phyloP scores from a whole-genome alignment of 352 stramenopile genomes.

The Phytophthora pluvialis region DNA sequence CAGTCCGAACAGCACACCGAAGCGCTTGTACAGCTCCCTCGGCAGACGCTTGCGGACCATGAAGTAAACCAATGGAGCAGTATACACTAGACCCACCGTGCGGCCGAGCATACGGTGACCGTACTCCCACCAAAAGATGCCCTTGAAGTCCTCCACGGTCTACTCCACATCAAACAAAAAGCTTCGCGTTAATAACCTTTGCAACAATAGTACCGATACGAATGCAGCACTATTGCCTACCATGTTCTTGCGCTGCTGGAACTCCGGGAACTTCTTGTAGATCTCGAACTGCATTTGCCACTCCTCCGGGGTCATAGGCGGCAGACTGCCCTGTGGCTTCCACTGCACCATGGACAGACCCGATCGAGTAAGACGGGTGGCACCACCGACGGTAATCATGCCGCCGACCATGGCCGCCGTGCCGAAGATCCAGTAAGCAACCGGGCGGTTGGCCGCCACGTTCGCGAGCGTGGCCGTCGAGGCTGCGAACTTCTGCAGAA shows the following conservation, averaged over 20 bases:
- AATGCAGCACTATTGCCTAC: slow-evolving; percentile 34
- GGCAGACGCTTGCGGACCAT: slow-evolving; percentile 81
- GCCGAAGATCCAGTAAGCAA: slow-evolving; percentile 96
- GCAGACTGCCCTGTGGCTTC: slow-evolving; percentile 94
- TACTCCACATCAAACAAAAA: slow-evolving; percentile 26
- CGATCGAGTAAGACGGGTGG: slow-evolving; percentile 97
- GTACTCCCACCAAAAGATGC: slow-evolving; percentile 97
- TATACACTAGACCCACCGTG: slow-evolving; percentile 95
- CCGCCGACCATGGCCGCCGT: slow-evolving; percentile 94
- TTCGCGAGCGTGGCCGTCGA: slow-evolving; percentile 79
- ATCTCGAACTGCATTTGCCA: slow-evolving; percentile 97
- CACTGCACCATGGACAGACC: slow-evolving; percentile 98
- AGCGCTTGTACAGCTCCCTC: slow-evolving; percentile 70
- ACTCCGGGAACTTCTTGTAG: slow-evolving; percentile 99
- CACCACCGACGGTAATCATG: slow-evolving; percentile 98
- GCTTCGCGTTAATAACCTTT: slow-evolving; percentile 4
- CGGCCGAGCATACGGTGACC: slow-evolving; percentile 98
- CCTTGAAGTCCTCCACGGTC: slow-evolving; percentile 99
- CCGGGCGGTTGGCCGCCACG: slow-evolving; percentile 78
- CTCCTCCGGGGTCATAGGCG: slow-evolving; percentile 92
- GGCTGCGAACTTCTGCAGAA: slow-evolving; percentile 54
- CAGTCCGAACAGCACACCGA: slow-evolving; percentile 68
- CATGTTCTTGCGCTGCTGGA: slow-evolving; percentile 94
- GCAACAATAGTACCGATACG: slow-evolving; percentile 1
- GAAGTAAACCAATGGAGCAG: slow-evolving; percentile 94